phyloP scores from a whole-genome alignment of 2,329 filamentous ascomycete species.

The Ascochyta koolunga region DNA sequence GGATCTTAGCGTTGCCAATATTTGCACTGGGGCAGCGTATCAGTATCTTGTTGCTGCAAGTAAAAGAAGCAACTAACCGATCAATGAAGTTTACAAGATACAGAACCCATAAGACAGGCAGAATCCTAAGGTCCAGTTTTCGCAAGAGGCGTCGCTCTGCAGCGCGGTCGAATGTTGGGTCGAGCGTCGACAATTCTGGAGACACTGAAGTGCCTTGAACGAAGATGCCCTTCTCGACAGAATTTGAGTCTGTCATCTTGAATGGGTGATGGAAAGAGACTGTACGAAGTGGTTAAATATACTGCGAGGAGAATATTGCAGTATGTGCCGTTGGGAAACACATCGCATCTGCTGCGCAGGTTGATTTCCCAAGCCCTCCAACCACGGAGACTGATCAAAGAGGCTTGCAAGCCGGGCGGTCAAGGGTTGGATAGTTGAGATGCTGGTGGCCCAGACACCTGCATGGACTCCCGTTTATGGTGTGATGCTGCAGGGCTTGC shows the following conservation, averaged over 20 bases:
- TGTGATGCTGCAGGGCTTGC: not conserved
- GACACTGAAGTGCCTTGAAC: conserved; percentile 14
- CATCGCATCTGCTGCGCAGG: not conserved
- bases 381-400: not conserved
- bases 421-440: not conserved
- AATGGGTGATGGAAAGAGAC: not conserved
- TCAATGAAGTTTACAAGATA: conserved; percentile 45
- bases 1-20: conserved; percentile 46
- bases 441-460: not conserved
- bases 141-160: conserved; percentile 35
- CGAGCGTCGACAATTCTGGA: conserved; percentile 6
- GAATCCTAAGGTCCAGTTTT: conserved; percentile 39
- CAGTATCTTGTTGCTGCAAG: not conserved
- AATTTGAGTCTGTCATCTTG: conserved; percentile 5
- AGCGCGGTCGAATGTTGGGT: conserved; percentile 27
- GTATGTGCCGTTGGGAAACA: not conserved
- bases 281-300: too few relatives aligned
- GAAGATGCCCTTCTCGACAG: conserved; percentile 18
- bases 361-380: not conserved
- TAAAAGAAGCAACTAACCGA: conserved; percentile 17
- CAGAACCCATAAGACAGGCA: conserved; percentile 42
- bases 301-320: too few relatives aligned
- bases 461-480: not conserved
- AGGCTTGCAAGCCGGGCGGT: not conserved
- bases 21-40: conserved; percentile 21